Conservation (phyloP, 2,329 filamentous ascomycete genomes). For the Epichloe scottii region DNA sequence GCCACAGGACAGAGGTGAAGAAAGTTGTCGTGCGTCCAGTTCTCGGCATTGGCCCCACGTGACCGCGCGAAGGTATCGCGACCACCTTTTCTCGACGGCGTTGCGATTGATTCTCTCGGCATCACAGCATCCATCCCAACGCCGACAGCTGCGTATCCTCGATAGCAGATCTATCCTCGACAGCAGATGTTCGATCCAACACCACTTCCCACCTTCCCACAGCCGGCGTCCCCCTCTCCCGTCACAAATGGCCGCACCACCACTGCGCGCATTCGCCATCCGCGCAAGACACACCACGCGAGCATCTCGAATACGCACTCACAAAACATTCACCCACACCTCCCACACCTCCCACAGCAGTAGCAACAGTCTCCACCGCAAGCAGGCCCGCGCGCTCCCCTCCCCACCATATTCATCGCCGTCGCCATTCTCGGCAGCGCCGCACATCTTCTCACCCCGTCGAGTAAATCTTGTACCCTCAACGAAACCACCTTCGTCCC, state of each 20-base stretch:
- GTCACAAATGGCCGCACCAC: background rate
- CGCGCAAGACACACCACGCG: background rate
- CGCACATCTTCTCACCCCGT: constrained; percentile 16
- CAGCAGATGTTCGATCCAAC: background rate
- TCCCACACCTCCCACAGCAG: background rate
- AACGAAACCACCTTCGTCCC: constrained; percentile 50
- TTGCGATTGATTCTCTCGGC: background rate
- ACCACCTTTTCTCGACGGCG: background rate
- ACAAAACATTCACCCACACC: background rate
- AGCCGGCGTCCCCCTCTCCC: no score
- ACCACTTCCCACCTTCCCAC: no score
- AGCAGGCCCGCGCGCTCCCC: constrained; percentile 18
- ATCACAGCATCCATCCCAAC: background rate
- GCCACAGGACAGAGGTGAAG: no score
- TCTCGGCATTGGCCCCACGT: background rate
- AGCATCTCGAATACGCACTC: background rate
- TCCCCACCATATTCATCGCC: constrained; percentile 10
- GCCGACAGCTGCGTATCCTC: no score
- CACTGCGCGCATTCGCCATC: background rate
- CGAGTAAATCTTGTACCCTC: constrained; percentile 24
- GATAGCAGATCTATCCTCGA: no score
- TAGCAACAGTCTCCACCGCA: constrained; percentile 1
- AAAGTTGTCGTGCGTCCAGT: background rate
- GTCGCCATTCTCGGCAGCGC: constrained; percentile 13
- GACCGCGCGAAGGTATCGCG: constrained; percentile 2